Conservation (phyloP, 345 rosid species). For the rapeseed (Brassica napus) region DNA sequence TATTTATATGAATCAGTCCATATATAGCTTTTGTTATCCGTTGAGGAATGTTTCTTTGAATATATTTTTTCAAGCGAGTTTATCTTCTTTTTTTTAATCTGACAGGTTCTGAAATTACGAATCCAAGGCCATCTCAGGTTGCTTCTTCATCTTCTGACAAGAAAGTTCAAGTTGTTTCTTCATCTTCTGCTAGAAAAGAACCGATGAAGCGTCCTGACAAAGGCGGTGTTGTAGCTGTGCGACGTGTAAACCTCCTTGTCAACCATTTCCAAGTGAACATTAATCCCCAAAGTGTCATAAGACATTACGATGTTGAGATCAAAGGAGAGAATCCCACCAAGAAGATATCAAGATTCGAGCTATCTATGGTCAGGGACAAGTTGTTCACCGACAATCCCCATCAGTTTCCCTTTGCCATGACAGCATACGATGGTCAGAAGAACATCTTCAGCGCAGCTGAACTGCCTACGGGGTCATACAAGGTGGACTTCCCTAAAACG, state of each 20-base stretch:
- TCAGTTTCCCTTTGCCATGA: slow-evolving; percentile 57
- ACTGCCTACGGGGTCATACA: slow-evolving; percentile 54
- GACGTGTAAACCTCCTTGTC: slow-evolving; percentile 47
- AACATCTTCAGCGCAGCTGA: slow-evolving; percentile 68
- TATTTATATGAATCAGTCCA: neutral
- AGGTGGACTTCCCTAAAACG: slow-evolving; percentile 47
- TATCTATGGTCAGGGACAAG: slow-evolving; percentile 58
- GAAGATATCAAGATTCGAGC: slow-evolving; percentile 48
- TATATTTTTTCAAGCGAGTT: neutral
- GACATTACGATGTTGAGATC: slow-evolving; percentile 69
- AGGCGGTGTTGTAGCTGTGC: slow-evolving; percentile 53
- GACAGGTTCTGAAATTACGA: slow-evolving; percentile 26
- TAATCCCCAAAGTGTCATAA: slow-evolving; percentile 48
- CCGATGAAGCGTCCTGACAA: slow-evolving; percentile 66
- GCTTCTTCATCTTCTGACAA: slow-evolving; percentile 17
- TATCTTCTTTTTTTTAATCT: neutral
- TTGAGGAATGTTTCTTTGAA: neutral
- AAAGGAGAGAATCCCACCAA: slow-evolving; percentile 40
- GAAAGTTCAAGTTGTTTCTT: slow-evolving; percentile 10
- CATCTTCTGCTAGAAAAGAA: slow-evolving; percentile 20
- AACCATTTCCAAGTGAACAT: slow-evolving; percentile 68
- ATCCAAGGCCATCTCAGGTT: slow-evolving; percentile 20
- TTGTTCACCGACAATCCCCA: slow-evolving; percentile 46
- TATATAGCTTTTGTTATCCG: neutral
- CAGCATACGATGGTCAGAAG: slow-evolving; percentile 85